Conservation (phyloP, 2,329 filamentous ascomycete species). For the Elsinoe arachidis region DNA sequence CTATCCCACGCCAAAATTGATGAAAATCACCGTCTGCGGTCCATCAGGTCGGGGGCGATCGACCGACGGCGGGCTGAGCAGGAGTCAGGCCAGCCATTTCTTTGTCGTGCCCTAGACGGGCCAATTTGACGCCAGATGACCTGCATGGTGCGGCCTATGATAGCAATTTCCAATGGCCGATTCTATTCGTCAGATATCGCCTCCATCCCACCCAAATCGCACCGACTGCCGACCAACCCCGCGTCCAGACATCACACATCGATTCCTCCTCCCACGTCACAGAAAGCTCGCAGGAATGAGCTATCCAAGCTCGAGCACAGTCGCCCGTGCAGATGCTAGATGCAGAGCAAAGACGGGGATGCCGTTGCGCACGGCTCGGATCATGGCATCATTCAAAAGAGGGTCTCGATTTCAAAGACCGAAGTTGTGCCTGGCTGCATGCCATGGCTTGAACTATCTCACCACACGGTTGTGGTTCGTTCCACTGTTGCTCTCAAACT, state of each 20-base stretch:
- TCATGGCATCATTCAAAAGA: neutral
- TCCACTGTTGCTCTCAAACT: neutral
- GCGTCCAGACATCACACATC: neutral
- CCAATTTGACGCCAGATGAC: neutral
- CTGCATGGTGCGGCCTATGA: neutral
- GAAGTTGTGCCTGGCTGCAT: neutral
- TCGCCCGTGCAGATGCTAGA: neutral
- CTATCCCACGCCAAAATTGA: conserved; percentile 8
- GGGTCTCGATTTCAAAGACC: neutral
- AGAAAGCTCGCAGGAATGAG: neutral
- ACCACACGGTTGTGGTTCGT: neutral
- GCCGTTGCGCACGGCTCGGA: neutral
- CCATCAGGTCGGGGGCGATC: neutral
- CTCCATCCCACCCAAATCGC: neutral
- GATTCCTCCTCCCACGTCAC: neutral
- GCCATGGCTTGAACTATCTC: neutral
- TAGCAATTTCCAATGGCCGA: neutral
- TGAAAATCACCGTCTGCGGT: neutral
- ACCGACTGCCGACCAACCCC: conserved; percentile 3
- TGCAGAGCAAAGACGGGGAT: neutral
- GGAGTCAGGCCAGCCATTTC: neutral
- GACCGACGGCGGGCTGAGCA: neutral
- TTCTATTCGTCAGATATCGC: neutral
- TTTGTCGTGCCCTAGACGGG: neutral
- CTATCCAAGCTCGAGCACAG: neutral